A percentile compares a stretch with the other conserved stretches of the same genome.
Conservation (phyloP, 169 alveolate genomes). For the Plasmodium vivax region DNA sequence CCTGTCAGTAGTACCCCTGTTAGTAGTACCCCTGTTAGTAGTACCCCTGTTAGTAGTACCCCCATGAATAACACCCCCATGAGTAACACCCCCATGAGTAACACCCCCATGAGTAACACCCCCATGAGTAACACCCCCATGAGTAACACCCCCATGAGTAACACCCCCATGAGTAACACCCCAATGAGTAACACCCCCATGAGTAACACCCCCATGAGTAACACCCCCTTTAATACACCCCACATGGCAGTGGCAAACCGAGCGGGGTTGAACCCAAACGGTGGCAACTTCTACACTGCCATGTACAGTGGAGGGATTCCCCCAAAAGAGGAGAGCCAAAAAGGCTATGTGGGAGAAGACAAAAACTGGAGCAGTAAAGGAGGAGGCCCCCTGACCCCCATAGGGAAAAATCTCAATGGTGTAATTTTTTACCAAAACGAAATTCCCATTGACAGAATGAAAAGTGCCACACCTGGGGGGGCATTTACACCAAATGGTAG, state of each 20-base stretch:
- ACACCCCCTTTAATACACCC: background rate
- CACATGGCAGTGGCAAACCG: background rate
- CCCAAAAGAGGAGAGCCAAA: background rate
- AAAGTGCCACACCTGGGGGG: background rate
- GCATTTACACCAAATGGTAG: background rate
- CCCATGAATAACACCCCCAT: no score
- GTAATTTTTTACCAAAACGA: background rate
- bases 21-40: no score
- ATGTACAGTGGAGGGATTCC: background rate
- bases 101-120: no score
- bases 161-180: no score
- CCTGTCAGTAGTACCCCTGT: no score
- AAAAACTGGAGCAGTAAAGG: background rate
- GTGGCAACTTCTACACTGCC: background rate
- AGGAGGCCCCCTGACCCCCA: background rate
- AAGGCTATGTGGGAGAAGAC: background rate
- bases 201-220: background rate
- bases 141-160: no score
- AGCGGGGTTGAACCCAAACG: background rate
- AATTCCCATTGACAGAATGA: background rate
- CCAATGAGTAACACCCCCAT: no score
- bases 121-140: no score
- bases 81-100: no score
- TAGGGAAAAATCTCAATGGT: background rate
- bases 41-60: no score